Conservation (phyloP, 2,329 filamentous ascomycete genomes). For the Ophiostoma sp. region DNA sequence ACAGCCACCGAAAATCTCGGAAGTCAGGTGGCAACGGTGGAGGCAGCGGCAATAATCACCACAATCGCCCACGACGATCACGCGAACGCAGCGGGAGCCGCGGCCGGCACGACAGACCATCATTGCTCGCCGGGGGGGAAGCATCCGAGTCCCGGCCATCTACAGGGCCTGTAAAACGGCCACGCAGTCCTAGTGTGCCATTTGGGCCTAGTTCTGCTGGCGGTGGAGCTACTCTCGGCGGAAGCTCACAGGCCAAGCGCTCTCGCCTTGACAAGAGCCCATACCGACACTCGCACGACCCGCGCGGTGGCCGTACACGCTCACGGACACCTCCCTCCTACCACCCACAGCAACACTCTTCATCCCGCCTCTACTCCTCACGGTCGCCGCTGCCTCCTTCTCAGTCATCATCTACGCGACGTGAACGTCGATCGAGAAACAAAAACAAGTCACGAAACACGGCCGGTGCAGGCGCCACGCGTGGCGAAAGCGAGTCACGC, state of each 20-base stretch:
- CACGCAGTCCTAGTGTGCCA: neutral
- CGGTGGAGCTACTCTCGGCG: neutral
- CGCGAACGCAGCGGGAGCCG: conserved; percentile 28
- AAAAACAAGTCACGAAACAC: neutral
- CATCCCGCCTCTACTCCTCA: neutral
- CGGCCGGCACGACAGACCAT: neutral
- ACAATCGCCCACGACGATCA: conserved; percentile 22
- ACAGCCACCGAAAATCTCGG: conserved; percentile 24
- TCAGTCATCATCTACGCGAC: conserved; percentile 18
- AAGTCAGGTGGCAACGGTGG: conserved; percentile 24
- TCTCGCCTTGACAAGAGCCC: conserved; percentile 19
- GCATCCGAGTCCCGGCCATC: conserved; percentile 2
- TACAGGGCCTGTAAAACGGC: conserved; percentile 10
- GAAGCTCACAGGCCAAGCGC: conserved; percentile 8
- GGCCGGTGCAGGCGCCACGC: neutral
- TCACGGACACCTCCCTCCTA: neutral
- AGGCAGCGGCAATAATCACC: conserved; percentile 23
- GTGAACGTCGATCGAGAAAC: neutral
- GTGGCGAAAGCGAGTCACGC: neutral
- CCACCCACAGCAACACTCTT: neutral
- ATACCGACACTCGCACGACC: conserved; percentile 20
- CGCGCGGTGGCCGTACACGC: conserved; percentile 6
- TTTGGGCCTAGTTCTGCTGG: neutral
- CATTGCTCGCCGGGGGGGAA: neutral
- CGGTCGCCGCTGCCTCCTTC: conserved; percentile 25